Evolutionary conservation across 176 grass and related monocot species (phyloP).

Genomic region (Oryza meyeriana): DNA sequence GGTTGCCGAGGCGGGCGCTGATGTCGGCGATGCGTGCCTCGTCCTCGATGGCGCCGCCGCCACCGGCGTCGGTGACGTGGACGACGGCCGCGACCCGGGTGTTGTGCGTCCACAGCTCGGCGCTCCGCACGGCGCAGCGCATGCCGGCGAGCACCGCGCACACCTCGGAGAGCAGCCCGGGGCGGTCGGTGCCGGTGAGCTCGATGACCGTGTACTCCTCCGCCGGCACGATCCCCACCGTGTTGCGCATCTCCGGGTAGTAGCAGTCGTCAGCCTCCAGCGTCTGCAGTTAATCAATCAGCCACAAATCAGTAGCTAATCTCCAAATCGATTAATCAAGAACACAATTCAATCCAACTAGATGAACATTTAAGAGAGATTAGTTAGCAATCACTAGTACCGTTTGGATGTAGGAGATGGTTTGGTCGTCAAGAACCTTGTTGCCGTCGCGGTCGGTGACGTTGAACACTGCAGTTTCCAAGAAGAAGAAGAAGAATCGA

Average conservation of each 20-base stretch:
- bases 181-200: conserved; percentile 69
- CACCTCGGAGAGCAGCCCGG: conserved; percentile 81
- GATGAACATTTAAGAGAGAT: neutral
- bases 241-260: conserved; percentile 53
- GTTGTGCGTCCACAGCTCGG: conserved; percentile 93
- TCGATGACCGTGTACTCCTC: conserved; percentile 71
- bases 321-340: neutral
- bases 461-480: conserved; percentile 63
- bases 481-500: neutral
- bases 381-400: conserved; percentile 14
- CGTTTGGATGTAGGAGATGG: conserved; percentile 69
- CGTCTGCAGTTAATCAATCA: conserved; percentile 30
- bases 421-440: conserved; percentile 59
- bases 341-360: neutral
- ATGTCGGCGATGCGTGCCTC: conserved; percentile 37
- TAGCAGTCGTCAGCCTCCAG: conserved; percentile 71
- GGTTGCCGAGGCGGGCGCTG: conserved; percentile 48
- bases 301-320: neutral
- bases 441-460: conserved; percentile 68
- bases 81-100: conserved; percentile 70
- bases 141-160: conserved; percentile 61
- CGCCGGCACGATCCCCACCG: conserved; percentile 56
- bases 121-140: conserved; percentile 55
- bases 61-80: conserved; percentile 46
- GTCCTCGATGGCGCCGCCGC: conserved; percentile 44